phyloP scores from a whole-genome alignment of 768 basidiomycete genomes.

The Dacryopinax primogenitus region DNA sequence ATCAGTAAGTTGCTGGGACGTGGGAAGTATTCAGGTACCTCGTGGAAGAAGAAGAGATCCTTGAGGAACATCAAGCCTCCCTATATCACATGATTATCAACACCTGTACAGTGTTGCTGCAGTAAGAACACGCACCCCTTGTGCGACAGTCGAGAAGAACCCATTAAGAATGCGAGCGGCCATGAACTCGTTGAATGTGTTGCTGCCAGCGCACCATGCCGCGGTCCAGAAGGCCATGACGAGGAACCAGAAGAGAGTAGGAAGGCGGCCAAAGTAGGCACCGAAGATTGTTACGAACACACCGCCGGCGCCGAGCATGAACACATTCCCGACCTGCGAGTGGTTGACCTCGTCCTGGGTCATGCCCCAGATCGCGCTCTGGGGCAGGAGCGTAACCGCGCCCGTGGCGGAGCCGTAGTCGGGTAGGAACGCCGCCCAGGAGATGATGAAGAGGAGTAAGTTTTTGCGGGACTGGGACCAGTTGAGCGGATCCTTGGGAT shows the following conservation, averaged over 20 bases:
- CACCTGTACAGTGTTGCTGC: background rate
- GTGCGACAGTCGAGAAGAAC: background rate
- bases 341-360: background rate
- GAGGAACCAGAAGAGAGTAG: background rate
- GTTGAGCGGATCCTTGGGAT: background rate
- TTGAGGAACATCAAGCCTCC: background rate
- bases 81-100: background rate
- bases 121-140: background rate
- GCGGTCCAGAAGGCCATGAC: constrained; percentile 1
- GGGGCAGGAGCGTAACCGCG: background rate
- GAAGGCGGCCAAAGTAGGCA: background rate
- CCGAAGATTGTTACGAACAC: background rate
- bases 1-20: background rate
- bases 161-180: background rate
- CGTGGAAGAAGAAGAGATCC: background rate
- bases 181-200: constrained; percentile 1
- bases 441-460: background rate
- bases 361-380: background rate
- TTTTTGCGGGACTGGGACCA: background rate
- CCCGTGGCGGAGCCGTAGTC: background rate
- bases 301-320: background rate
- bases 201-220: constrained; percentile 1
- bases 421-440: constrained; percentile 1
- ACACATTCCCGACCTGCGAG: background rate
- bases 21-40: background rate